Evolutionary conservation across 257 asterid genomes (phyloP), one percentile per base, ranked within the genome.

Genomic region (Pogostemon cablin): DNA sequence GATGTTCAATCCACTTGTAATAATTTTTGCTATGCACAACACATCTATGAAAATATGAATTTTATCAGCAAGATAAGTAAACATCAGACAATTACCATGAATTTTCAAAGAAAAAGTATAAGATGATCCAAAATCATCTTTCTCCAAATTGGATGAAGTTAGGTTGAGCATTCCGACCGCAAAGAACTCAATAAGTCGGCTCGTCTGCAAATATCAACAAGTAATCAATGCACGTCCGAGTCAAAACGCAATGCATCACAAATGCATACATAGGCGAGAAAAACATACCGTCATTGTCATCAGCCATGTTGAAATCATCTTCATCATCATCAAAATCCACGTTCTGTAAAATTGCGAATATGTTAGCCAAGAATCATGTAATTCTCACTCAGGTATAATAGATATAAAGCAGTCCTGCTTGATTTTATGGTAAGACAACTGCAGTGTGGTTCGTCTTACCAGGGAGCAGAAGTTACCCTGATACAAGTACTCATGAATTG

Each of bases 301-400:
- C 90, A 0, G 71, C 72, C 93, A 76, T 71, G 77, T 90, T 90
- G 74, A 7, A 86, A 71, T 86, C 96, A 53, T 86, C 96, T 73
- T 88, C 96, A 73, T 90, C 97, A 6, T 90, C 97, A 40, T 90
- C 96, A 73, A 74, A 86, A 74, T 83, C 76, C 72, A 72, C 78
- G 53, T 65, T 69, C 92, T 87, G 88, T 47, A 71, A 35, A 15
- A 67, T 47, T 34, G 32, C 32, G 32, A 1, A 25, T 25, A 25
- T 25, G 32, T 25, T 25, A 25, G 32, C 32, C 32, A 25, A 25
- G 32, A 25, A 25, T 25, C 32, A 25, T 25, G 32, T 25, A 25
- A 25, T 25, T 25, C 32, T 25, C 32, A 25, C 32, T 25, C 32
- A 25, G 32, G 32, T 56, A 15, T 15, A 50, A 34, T 15, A 38